These are phyloP conservation scores for Tylopilus plumbeoviolaceoides DNA, from an alignment of 768 basidiomycete genomes.

Conservation along the genomic window DNA sequence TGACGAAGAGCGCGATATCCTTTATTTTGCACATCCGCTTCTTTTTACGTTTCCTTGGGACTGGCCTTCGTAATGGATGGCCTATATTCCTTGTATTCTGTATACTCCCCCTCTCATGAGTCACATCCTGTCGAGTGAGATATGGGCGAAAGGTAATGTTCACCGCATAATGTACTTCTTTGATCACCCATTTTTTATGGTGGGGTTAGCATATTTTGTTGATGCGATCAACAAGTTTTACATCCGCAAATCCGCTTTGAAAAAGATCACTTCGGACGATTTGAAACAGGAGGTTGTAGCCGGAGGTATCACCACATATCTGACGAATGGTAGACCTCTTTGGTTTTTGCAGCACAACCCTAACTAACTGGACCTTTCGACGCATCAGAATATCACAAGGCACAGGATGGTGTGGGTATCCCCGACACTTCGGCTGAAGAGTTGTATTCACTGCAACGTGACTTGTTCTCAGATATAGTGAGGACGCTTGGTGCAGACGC, in stretches of 20 bases:
- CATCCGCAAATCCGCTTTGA: slow-evolving; percentile 20
- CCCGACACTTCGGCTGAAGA: too few relatives aligned
- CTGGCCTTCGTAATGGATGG: slow-evolving; percentile 15
- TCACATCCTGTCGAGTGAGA: not conserved
- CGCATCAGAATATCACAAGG: slow-evolving; percentile 13
- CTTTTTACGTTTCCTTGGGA: slow-evolving; percentile 15
- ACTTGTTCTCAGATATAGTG: too few relatives aligned
- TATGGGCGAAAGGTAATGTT: slow-evolving; percentile 22
- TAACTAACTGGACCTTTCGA: too few relatives aligned
- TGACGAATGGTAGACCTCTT: slow-evolving; percentile 14
- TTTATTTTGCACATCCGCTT: slow-evolving; percentile 22
- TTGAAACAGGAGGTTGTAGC: slow-evolving; percentile 23
- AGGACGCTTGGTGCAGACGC: too few relatives aligned
- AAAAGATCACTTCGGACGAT: not conserved
- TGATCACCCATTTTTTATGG: not conserved
- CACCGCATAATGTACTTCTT: not conserved
- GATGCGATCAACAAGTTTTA: slow-evolving; percentile 15
- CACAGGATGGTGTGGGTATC: slow-evolving; percentile 15
- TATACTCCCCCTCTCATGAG: slow-evolving; percentile 12
- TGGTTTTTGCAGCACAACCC: not conserved
- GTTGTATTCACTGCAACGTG: slow-evolving; percentile 4
- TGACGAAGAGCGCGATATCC: too few relatives aligned
- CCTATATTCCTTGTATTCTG: slow-evolving; percentile 20
- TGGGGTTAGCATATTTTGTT: slow-evolving; percentile 17
- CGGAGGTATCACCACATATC: slow-evolving; percentile 1